Percentiles rank a stretch among this genome's conserved stretches.
These are phyloP conservation scores for Epichloe gansuensis DNA, from an alignment of 2,329 filamentous ascomycete genomes.

Conservation along the genomic window DNA sequence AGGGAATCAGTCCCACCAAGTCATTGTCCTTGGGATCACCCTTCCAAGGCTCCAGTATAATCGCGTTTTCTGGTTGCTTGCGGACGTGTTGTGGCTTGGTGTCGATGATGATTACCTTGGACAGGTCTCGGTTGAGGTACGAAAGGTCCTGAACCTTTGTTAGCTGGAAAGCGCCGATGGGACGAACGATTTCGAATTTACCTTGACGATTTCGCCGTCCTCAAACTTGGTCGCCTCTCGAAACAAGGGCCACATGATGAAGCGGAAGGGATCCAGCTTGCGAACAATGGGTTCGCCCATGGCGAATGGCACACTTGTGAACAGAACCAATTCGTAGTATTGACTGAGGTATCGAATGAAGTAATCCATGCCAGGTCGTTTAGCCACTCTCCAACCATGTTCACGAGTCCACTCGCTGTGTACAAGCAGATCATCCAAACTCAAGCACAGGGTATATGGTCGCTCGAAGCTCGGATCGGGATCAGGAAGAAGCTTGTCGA, in stretches of 20 bases:
- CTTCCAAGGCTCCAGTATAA: conserved; percentile 80
- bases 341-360: conserved; percentile 93
- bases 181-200: conserved; percentile 20
- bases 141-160: conserved; percentile 60
- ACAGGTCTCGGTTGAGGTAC: conserved; percentile 90
- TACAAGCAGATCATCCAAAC: conserved; percentile 83
- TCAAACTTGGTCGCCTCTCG: conserved; percentile 96
- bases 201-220: conserved; percentile 93
- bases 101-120: conserved; percentile 90
- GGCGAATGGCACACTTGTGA: conserved; percentile 75
- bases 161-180: background rate
- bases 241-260: conserved; percentile 91
- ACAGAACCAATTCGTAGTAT: conserved; percentile 95
- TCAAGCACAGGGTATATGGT: conserved; percentile 85
- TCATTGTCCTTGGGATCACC: conserved; percentile 74
- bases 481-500: conserved; percentile 82
- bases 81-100: conserved; percentile 71
- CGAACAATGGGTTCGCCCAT: conserved; percentile 78
- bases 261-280: conserved; percentile 89
- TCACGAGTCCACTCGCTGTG: conserved; percentile 92
- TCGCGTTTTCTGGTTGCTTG: conserved; percentile 91
- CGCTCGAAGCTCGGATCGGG: conserved; percentile 66
- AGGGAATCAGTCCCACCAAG: conserved; percentile 80
- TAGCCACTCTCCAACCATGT: conserved; percentile 89
- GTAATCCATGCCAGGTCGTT: conserved; percentile 91